Conservation (phyloP, 345 rosid species). For the Eucalyptus camaldulensis region DNA sequence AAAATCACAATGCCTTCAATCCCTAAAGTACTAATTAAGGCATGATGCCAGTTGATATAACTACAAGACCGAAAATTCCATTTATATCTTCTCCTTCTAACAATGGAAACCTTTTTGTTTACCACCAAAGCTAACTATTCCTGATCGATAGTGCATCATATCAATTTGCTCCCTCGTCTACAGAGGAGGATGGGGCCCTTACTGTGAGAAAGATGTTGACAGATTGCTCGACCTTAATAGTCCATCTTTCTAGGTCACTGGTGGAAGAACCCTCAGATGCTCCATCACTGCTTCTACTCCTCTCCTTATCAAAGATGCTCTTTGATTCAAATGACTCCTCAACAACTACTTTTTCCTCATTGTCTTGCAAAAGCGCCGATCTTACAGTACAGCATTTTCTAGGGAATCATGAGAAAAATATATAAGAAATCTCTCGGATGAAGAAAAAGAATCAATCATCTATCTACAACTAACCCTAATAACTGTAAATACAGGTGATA, state of each 20-base stretch:
- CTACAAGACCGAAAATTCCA: background rate
- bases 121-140: background rate
- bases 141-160: background rate
- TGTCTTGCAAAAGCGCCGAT: constrained; percentile 53
- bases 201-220: constrained; percentile 79
- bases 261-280: constrained; percentile 12
- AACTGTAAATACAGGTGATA: background rate
- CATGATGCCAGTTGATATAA: background rate
- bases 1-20: background rate
- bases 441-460: background rate
- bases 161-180: background rate
- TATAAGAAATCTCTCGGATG: background rate
- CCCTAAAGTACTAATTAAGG: background rate
- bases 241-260: constrained; percentile 33
- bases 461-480: background rate
- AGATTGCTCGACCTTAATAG: constrained; percentile 67
- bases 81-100: background rate
- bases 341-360: constrained; percentile 58
- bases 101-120: background rate
- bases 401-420: background rate
- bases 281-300: constrained; percentile 6
- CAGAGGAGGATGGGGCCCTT: background rate
- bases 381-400: constrained; percentile 32
- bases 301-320: constrained; percentile 6
- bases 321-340: constrained; percentile 59